Base-by-base conservation (phyloP, 164 flowering plant species). In the Sextonia rubra region DNA sequence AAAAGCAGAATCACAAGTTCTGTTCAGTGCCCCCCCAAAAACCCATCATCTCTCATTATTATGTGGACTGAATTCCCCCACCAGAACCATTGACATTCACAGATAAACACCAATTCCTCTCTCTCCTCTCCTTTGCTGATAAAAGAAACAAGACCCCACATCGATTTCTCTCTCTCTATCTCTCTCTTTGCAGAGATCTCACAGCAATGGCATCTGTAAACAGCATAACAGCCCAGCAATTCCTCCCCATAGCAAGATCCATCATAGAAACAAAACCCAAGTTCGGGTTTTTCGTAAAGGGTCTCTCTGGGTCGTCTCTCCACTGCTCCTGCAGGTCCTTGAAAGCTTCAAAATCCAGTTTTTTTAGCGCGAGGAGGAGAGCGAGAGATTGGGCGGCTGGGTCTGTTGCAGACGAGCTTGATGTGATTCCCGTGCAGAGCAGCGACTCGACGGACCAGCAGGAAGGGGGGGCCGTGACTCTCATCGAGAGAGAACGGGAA, bases 381-480 rank as follows among this genome's bases (percentile, higher is more conserved):
- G 22, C 60, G 60, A 37, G 44, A 52, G 58, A 52, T 20, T 73
- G 82, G 80, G 66, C 30, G 9, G 64, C 75, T 66, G 73, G 79
- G 55, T 75, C 84, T 15, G 71, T 80, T 29, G 70, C 77, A 18
- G 90, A 88, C 12, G 93, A 86, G 68, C 61, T 83, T 11, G 93
- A 90, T 60, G 85, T 87, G 68, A 84, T 89, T 67, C 93, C 97
- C 3, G 87, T 90, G 4, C 92, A 80, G 81, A 90, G 90, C 70
- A 75, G 72, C 8, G 93, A 91, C 69, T 60, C 58, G 18, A 73
- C 79, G 11, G 89, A 89, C 78, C 89, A 83, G 75, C 85, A 86
- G 44, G 89, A 86, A 23, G 58, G 58, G 8, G 92, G 90, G 1
- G 78, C 77, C 23, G 79, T 77, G 29, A 78, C 71, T 64, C 47